Evolutionary conservation across 1,284 basidiomycete species (phyloP), one percentile per base, ranked within the genome.

Genomic region (Veloporphyrellus conicus): DNA sequence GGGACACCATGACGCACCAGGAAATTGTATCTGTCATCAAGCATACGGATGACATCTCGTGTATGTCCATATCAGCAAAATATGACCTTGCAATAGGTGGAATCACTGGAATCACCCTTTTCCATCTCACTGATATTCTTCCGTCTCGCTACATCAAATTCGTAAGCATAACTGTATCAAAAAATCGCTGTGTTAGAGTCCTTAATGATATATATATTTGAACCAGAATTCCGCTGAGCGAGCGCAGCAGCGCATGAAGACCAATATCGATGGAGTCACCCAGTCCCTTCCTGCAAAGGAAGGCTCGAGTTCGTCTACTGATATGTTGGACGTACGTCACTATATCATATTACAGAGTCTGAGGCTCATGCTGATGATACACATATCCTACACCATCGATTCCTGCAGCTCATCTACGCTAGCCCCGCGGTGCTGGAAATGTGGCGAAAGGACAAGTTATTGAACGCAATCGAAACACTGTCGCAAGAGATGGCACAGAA

Each of bases 61-160:
- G 28, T n/a, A 48, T 56, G 37, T 41, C 37, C 3, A 38, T 56
- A 11, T 56, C 56, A 4, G 16, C 18, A 7, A 35, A 45, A 10
- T 19, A 45, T 18, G 15, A 37, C 4, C 20, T 56, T 9, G 46
- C 32, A 2, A 38, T 35, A 3, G 18, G n/a, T 10, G 52, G 43
- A 2, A 25, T n/a, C 8, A 16, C 8, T 1, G 37, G 19, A 1
- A 41, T 56, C 8, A 14, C 18, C 3, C 14, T 49, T 4, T 5
- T 12, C 23, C n/a, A 20, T 29, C 23, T 56, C 8, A 4, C 1
- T 20, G 32, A 44, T 3, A 16, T 44, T 0, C 38, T 55, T 19
- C 54, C 53, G 3, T 11, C 36, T 4, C 19, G 2, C 19, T 46
- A 54, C 20, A 6, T 32, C 16, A 49, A 34, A 5, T 2, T 15